Evolutionary conservation across 345 rosid genomes (phyloP).

Genomic region (Ailanthus altissimus): DNA sequence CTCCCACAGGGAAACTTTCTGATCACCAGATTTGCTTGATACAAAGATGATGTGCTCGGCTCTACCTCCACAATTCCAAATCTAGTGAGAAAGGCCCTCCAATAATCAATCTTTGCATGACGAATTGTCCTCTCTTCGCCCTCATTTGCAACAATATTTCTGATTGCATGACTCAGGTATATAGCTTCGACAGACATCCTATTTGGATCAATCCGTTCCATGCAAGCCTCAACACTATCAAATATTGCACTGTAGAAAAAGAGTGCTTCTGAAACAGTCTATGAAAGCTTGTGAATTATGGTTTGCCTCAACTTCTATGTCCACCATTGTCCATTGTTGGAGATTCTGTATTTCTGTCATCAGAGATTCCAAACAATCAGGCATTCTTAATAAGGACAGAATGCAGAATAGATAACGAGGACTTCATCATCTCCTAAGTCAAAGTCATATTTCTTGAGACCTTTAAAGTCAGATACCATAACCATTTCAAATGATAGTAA

Average conservation of each 20-base stretch:
- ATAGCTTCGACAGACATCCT: background rate
- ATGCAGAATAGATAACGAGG: constrained; percentile 22
- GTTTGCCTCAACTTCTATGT: background rate
- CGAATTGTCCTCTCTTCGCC: background rate
- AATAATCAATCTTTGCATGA: background rate
- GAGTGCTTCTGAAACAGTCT: background rate
- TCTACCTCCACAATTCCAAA: background rate
- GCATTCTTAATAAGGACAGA: background rate
- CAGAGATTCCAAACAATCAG: background rate
- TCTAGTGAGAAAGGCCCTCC: background rate
- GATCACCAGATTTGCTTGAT: background rate
- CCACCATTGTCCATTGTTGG: background rate
- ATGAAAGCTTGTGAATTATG: background rate
- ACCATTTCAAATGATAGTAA: constrained; percentile 21
- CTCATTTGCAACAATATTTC: background rate
- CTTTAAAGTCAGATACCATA: constrained; percentile 18
- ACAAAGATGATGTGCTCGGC: background rate
- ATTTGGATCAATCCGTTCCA: background rate
- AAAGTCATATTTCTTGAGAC: constrained; percentile 27
- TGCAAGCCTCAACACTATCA: background rate
- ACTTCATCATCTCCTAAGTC: constrained; percentile 23
- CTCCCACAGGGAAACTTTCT: background rate
- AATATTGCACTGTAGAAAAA: background rate
- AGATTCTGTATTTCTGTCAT: background rate
- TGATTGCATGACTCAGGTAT: background rate